Evolutionary conservation across 768 basidiomycete species (phyloP).

Genomic region (Boletus vinaceobasis): DNA sequence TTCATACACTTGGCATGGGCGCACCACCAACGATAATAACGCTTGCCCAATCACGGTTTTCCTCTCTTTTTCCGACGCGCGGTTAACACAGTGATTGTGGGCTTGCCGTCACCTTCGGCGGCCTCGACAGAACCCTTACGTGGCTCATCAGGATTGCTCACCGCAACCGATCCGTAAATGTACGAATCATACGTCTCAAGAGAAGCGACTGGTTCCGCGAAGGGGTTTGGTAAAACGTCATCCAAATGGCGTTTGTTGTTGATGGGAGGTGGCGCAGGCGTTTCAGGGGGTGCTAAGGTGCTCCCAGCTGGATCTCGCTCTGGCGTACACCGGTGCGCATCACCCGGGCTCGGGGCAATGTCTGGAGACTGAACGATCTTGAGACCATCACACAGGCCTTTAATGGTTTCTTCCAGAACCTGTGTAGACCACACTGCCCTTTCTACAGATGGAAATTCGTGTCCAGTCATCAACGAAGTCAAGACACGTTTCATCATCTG

Average conservation of each 20-base stretch:
- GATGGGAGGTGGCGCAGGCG: constrained; percentile 43
- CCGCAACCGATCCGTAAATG: constrained; percentile 56
- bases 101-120: constrained; percentile 9
- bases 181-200: constrained; percentile 56
- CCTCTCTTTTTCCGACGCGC: constrained; percentile 55
- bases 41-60: constrained; percentile 16
- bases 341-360: constrained; percentile 17
- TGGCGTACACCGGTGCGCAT: constrained; percentile 38
- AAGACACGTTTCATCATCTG: constrained; percentile 70
- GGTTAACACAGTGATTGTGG: constrained; percentile 52
- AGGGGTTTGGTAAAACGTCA: constrained; percentile 63
- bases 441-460: constrained; percentile 72
- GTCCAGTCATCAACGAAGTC: constrained; percentile 62
- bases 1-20: constrained; percentile 2
- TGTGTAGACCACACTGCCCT: constrained; percentile 67
- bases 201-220: constrained; percentile 61
- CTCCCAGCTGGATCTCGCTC: constrained; percentile 31
- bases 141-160: constrained; percentile 44
- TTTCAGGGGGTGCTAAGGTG: constrained; percentile 45
- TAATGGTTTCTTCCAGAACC: constrained; percentile 64
- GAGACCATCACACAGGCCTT: constrained; percentile 69
- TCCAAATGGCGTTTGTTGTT: constrained; percentile 23
- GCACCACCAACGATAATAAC: constrained; percentile 5
- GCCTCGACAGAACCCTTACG: constrained; percentile 17
- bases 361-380: constrained; percentile 20